Conservation (phyloP, 768 basidiomycete genomes). For the Multifurca ochricompacta region DNA sequence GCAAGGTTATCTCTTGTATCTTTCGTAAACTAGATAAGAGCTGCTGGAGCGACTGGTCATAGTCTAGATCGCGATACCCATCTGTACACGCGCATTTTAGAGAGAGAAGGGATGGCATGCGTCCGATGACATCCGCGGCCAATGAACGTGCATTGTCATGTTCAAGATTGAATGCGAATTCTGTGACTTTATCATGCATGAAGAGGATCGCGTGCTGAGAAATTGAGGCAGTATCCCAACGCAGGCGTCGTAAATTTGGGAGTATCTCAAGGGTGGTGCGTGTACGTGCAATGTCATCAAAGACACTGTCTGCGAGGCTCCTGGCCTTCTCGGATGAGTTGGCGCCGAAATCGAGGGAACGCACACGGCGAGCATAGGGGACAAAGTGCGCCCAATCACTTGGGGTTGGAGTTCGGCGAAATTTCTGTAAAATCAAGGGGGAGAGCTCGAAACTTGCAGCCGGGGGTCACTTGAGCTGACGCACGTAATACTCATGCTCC, state of each 20-base stretch:
- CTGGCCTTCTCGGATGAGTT: background rate
- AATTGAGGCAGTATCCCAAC: background rate
- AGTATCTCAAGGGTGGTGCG: conserved; percentile 19
- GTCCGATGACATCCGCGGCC: conserved; percentile 9
- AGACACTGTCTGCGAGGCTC: conserved; percentile 6
- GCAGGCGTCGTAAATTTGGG: conserved; percentile 16
- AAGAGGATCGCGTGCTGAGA: conserved; percentile 10
- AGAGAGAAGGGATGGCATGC: conserved; percentile 17
- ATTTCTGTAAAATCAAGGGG: background rate
- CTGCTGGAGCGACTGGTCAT: background rate
- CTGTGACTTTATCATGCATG: conserved; percentile 20
- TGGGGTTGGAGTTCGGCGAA: conserved; percentile 10
- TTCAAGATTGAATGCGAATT: conserved; percentile 6
- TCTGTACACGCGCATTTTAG: background rate
- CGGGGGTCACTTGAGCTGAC: background rate
- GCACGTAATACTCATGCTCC: background rate
- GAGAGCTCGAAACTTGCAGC: background rate
- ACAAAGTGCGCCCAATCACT: conserved; percentile 18
- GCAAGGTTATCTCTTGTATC: conserved; percentile 7
- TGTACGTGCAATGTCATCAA: conserved; percentile 18
- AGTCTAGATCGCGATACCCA: background rate
- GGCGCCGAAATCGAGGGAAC: conserved; percentile 6
- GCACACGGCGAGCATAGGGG: conserved; percentile 21
- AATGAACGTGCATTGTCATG: background rate
- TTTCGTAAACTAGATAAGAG: conserved; percentile 8